Evolutionary conservation across 1,139 yeast species (phyloP), one percentile per base, ranked within the genome.

Genomic region (Meyerozyma elateridarum): DNA sequence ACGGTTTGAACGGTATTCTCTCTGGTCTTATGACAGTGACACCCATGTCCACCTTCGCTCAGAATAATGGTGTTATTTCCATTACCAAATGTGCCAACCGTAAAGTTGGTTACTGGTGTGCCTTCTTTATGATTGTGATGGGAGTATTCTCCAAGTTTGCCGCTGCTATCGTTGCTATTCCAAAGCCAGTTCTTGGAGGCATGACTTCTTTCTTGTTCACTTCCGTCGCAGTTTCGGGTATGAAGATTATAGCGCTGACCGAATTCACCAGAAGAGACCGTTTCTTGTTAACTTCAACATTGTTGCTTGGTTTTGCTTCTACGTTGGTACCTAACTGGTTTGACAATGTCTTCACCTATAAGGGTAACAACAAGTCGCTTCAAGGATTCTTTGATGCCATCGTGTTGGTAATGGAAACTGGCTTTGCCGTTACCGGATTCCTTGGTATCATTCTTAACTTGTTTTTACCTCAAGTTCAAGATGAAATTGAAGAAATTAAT

Each of bases 41-140:
- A 28, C 95, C 95, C 36, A 70, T 87, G 76, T 79, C 91, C 11
- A 81, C 91, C 0, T 87, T 87, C 64, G 95, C 96, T 9, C 96
- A 87, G 59, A 88, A 87, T 61, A 88, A 88, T 54, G 96, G 96
- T 64, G 95, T 87, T 39, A 85, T 88, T 44, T 80, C 94, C 25
- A 71, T 87, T 52, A 87, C 96, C 32, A 85, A 85, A 53, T 85
- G 95, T 62, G 96, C 95, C 35, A 79, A 82, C 48, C 73, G 93
- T 59, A 67, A 70, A 28, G 95, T 81, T 20, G 96, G 96, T 29
- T 83, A 82, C 62, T 85, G 93, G 84, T 79, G 91, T 64, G 85
- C 93, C 46, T 79, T 82, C 61, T 83, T 84, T 64, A 64, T 88
- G 49, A 52, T 87, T 32, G 52, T 88, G 37, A 85, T 87, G 94